phyloP scores from a whole-genome alignment of 495 filamentous ascomycete genomes.

The Podospora conica region DNA sequence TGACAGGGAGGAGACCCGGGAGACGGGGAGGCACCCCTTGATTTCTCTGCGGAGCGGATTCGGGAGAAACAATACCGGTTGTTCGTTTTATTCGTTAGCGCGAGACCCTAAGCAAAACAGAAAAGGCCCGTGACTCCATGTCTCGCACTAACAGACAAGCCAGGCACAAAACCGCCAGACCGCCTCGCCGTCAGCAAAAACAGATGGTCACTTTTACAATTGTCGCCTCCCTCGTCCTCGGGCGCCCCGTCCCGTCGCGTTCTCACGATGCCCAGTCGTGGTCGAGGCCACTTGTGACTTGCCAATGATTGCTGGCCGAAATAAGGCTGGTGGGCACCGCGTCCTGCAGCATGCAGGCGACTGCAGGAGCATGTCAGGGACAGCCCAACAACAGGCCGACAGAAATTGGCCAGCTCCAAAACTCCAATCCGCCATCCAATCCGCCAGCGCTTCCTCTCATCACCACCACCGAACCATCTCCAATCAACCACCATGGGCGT shows the following conservation, averaged over 20 bases:
- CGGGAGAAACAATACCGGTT: conserved; percentile 8
- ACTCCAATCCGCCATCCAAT: background rate
- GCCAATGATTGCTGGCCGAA: background rate
- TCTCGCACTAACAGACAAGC: too few relatives aligned
- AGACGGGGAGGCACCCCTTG: conserved; percentile 7
- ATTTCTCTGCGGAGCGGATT: conserved; percentile 8
- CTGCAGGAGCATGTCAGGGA: background rate
- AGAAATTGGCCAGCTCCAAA: background rate
- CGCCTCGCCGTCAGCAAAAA: background rate
- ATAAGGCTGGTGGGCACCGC: background rate
- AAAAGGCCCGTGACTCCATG: too few relatives aligned
- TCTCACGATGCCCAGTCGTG: conserved; percentile 8
- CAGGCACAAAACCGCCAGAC: background rate
- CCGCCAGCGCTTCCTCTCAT: background rate
- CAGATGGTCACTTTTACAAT: background rate
- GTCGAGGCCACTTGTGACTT: too few relatives aligned
- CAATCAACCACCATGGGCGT: background rate
- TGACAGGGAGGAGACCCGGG: conserved; percentile 2
- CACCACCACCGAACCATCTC: background rate
- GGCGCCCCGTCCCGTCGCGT: background rate
- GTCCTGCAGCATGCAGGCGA: background rate
- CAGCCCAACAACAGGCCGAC: background rate
- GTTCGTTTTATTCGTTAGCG: too few relatives aligned
- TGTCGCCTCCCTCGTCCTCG: background rate
- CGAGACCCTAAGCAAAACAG: too few relatives aligned